Conservation (phyloP, 306 rosid species). For the Pyrus betulifolia region DNA sequence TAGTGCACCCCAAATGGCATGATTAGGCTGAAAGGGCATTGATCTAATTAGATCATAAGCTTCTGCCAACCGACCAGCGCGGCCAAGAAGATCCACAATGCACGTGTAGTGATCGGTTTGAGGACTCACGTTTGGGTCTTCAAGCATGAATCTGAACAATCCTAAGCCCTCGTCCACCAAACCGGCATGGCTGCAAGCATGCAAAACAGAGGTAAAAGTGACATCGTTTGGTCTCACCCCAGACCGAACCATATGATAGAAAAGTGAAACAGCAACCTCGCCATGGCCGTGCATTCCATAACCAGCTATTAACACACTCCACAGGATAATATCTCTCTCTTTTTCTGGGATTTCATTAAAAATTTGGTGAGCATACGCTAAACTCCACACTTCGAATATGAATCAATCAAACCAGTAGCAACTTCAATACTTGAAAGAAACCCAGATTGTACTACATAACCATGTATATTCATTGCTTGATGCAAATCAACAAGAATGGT, state of each 20-base stretch:
- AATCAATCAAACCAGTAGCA: conserved; percentile 63
- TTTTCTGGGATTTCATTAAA: conserved; percentile 42
- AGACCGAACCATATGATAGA: conserved; percentile 68
- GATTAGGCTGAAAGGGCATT: conserved; percentile 51
- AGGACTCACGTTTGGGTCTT: conserved; percentile 35
- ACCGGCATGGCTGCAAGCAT: conserved; percentile 90
- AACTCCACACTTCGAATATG: conserved; percentile 68
- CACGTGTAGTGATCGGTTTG: conserved; percentile 68
- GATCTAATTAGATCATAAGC: conserved; percentile 56
- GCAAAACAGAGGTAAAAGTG: conserved; percentile 72
- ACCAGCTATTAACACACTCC: conserved; percentile 70
- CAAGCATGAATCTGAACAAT: conserved; percentile 53
- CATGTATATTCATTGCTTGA: conserved; percentile 65
- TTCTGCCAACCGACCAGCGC: conserved; percentile 67
- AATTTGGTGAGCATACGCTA: conserved; percentile 51
- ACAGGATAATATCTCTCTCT: conserved; percentile 55
- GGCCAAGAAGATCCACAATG: conserved; percentile 83
- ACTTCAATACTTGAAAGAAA: conserved; percentile 54
- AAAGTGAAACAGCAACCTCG: conserved; percentile 57
- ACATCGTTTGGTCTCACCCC: conserved; percentile 66
- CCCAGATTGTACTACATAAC: conserved; percentile 55
- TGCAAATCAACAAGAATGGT: conserved; percentile 59
- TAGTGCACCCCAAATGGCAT: conserved; percentile 78
- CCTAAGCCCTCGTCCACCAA: conserved; percentile 74
- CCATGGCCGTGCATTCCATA: conserved; percentile 76